Base-by-base conservation (phyloP, 108 stramenopile genomes). In the Skeletonema grethae region DNA sequence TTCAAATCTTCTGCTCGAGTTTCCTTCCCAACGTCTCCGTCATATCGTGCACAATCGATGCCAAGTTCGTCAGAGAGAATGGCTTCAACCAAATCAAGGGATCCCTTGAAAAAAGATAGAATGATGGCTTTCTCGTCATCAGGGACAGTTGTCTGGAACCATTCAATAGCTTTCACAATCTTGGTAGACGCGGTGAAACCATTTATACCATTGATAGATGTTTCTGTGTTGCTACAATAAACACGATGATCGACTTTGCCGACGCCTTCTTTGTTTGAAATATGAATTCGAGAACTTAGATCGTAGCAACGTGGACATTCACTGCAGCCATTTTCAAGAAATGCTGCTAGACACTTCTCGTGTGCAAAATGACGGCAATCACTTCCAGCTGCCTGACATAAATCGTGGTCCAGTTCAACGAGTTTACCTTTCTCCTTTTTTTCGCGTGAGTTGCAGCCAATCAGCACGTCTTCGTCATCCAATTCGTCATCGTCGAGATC, bases 111-210 rank as follows among this genome's bases (percentile, higher is more conserved):
- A 41, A 82, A 82, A 41, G 45, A 46, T 3, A 73, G 12, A 48
- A 85, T 68, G 59, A 85, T 73, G 13, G 69, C 77, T 65, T 85
- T 85, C 4, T 85, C 80, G 36, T 53, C 18, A 25, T 69, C 63
- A 6, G 84, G 76, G 11, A 81, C 67, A 9, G 30, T 25, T 53
- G 15, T 43, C 55, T n/a, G 46, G 45, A 63, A 56, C 72, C 77
- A 77, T 38, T 81, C 55, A 28, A 85, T 53, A 48, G 64, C 68
- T 35, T 64, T 31, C 38, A 75, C 77, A 28, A 85, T 43, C 68
- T 85, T 85, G 5, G 84, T 38, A 10, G 84, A 82, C 12, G 80
- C 66, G 11, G 50, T 67, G 60, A 85, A 82, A n/a, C 84, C 84
- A 20, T 38, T 36, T 18, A 22, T 16, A 28, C 24, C 25, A 15